Base-by-base conservation (phyloP, 2,329 filamentous ascomycete genomes). In the Alternaria dauci region DNA sequence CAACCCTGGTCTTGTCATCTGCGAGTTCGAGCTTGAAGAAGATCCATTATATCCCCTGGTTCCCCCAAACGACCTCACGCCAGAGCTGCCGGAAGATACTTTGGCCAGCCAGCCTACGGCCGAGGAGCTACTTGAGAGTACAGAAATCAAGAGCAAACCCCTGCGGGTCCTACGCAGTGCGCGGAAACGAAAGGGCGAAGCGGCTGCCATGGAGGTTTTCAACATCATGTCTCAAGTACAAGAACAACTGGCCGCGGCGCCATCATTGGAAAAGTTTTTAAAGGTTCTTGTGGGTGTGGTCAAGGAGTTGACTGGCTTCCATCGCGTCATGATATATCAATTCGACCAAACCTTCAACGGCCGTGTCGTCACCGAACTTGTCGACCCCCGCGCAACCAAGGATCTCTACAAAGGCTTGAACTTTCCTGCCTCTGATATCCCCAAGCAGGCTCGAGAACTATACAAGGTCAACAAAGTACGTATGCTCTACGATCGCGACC, bases 151-250 rank as follows among this genome's bases (percentile, higher is more conserved):
- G 50, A 95, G 91, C 77, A 91, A 89, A 66, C 93, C 92, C 5
- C 80, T 96, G n/a, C 85, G 92, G 38, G 87, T 95, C 2, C 76
- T 95, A 25, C 84, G 91, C 36, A 92, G 89, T 72, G 91, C 92
- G 0, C 86, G 92, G 9, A 92, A 91, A 71, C 84, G 89, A 51
- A 87, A 88, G 67, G 91, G 91, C 6, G 91, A 95, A 71, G 91
- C 92, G 46, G 90, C 90, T 5, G 91, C 91, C 0, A 95, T 95
- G 89, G 91, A 96, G 70, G 91, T 95, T 1, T 96, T 96, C 78
- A 93, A 93, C 76, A 93, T 96, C 65, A 91, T 96, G 87, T 92
- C 91, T 1, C 93, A 97, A 74, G 90, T 97, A 1, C 93, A 96
- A 74, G 92, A 96, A 69, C 93, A 96, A 75, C 82, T 97, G 12